These are phyloP conservation scores for Auricularia sp. DNA, from an alignment of 768 basidiomycete genomes.

Conservation along the genomic window DNA sequence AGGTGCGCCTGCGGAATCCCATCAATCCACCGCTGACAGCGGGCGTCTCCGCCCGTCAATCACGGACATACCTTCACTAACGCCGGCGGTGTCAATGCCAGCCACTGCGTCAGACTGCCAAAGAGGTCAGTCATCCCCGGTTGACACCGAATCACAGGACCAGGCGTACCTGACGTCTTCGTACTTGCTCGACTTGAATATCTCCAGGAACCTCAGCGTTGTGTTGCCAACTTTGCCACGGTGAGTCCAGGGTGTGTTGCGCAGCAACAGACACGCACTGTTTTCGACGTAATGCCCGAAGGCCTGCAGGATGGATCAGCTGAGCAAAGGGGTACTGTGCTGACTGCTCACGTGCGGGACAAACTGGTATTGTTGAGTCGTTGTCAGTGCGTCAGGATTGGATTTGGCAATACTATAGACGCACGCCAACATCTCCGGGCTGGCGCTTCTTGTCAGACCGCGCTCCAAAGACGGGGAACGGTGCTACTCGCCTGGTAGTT, in stretches of 20 bases:
- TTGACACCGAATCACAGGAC: constrained; percentile 13
- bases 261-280: constrained; percentile 16
- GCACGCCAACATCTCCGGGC: background rate
- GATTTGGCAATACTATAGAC: background rate
- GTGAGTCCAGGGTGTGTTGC: too few relatives aligned
- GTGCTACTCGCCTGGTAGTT: constrained; percentile 53
- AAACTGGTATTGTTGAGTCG: constrained; percentile 9
- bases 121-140: constrained; percentile 11
- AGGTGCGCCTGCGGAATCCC: constrained; percentile 33
- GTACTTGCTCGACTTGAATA: constrained; percentile 43
- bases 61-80: constrained; percentile 34
- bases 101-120: constrained; percentile 45
- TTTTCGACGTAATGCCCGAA: constrained; percentile 56
- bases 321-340: background rate
- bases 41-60: background rate
- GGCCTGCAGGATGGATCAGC: background rate
- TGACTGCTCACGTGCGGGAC: background rate
- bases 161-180: constrained; percentile 2
- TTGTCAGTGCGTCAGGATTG: background rate
- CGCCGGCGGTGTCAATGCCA: constrained; percentile 48
- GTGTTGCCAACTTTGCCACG: constrained; percentile 31
- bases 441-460: background rate
- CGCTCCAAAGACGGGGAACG: background rate
- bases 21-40: background rate
- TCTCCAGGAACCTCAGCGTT: constrained; percentile 49